Percentiles rank a stretch among this genome's conserved stretches.
Conservation (phyloP, 1,284 basidiomycete genomes). For the Pisolithus thermaeus region DNA sequence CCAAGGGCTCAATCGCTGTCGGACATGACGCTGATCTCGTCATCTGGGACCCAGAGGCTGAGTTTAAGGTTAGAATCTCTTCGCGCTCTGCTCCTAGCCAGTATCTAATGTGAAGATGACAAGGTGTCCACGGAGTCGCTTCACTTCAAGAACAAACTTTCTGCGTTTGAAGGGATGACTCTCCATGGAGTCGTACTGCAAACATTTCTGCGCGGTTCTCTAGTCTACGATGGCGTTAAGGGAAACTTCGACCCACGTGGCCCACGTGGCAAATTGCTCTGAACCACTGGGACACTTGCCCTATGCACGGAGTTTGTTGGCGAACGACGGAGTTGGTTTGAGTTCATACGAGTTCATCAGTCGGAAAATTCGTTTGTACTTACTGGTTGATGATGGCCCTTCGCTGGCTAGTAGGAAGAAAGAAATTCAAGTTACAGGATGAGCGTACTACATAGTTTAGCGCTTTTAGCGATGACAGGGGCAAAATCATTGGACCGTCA, state of each 20-base stretch:
- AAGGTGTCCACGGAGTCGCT: conserved; percentile 71
- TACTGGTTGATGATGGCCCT: too few species aligned
- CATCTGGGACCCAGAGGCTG: conserved; percentile 71
- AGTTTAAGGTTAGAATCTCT: conserved; percentile 47
- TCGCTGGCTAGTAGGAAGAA: too few species aligned
- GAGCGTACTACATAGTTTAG: too few species aligned
- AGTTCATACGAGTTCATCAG: too few species aligned
- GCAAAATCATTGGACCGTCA: too few species aligned
- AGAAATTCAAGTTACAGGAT: too few species aligned
- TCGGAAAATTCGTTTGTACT: too few species aligned
- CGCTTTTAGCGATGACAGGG: too few species aligned
- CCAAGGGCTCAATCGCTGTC: conserved; percentile 67
- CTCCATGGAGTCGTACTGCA: conserved; percentile 68
- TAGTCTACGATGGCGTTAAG: conserved; percentile 51
- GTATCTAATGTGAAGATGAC: conserved; percentile 8
- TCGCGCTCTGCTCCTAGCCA: neutral
- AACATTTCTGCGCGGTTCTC: conserved; percentile 70
- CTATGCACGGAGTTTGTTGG: too few species aligned
- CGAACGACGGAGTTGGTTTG: too few species aligned
- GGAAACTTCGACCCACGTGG: conserved; percentile 30
- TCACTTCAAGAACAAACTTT: conserved; percentile 89
- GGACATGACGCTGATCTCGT: conserved; percentile 84
- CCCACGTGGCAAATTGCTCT: conserved; percentile 31
- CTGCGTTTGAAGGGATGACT: conserved; percentile 75
- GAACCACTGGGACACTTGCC: neutral